Base-by-base conservation (phyloP, 371 early-diverging fungal genomes). In the Rhizopus stolonifer region DNA sequence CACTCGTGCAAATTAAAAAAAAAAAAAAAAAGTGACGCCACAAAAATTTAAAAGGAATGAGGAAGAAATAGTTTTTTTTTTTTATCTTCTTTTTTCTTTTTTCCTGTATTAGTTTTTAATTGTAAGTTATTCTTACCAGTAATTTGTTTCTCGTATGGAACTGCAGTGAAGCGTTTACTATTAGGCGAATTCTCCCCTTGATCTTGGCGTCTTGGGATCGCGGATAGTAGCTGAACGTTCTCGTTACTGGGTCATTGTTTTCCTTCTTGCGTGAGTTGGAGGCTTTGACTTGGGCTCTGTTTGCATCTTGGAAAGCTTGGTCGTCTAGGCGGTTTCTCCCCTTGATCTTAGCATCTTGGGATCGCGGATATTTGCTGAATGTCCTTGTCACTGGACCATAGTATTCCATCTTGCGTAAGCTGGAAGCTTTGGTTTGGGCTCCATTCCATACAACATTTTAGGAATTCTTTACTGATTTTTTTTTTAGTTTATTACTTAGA, bases 161-260 rank as follows among this genome's bases (percentile, higher is more conserved):
- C 34, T 34, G 34, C 34, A 34, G 34, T 34, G 34, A 34, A 34
- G 34, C 34, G 34, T 34, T 34, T 34, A 34, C n/a, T 34, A 34
- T 34, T 34, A 34, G 34, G 34, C 34, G 34, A 34, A 34, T 34
- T 34, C 34, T n/a, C 6, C 34, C 34, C 14, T 34, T 34, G 34
- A 34, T 34, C 4, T 34, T 34, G 14, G 8, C 14, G 14, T 34
- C 34, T 34, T 34, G 34, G 34, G 34, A 34, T 13, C 34, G 34
- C 34, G 34, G 34, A 34, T 34, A 34, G 34, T 34, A 34, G 34
- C 34, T 34, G 34, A 34, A 34, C n/a, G 34, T 34, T n/a, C 34
- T 34, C 14, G 34, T 34, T 34, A 34, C 34, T 34, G 34, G n/a
- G 34, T 13, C 34, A 34, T 34, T 34, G 34, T 34, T n/a, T n/a